Conservation (phyloP, 1,284 basidiomycete species). For the Schizophyllum commune region DNA sequence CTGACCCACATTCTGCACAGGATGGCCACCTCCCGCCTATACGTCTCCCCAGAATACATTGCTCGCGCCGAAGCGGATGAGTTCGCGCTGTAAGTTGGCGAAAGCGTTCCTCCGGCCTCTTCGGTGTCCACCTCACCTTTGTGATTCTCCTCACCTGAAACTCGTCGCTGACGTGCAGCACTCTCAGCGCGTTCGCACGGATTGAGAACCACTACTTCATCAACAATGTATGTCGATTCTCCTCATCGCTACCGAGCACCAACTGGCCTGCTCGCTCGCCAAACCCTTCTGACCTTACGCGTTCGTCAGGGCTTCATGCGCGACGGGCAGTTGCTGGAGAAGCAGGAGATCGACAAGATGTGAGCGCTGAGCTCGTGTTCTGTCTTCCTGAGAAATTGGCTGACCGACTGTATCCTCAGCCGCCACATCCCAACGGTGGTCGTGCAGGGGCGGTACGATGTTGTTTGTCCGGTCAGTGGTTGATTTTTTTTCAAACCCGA, state of each 20-base stretch:
- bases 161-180: constrained; percentile 1
- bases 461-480: constrained; percentile 61
- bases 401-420: constrained; percentile 28
- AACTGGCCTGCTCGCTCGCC: constrained; percentile 1
- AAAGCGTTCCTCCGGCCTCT: neutral
- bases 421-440: constrained; percentile 81
- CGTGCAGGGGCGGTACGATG: constrained; percentile 84
- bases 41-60: constrained; percentile 62
- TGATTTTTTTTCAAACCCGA: neutral
- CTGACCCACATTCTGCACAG: constrained; percentile 25
- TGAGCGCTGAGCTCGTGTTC: constrained; percentile 24
- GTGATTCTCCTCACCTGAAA: constrained; percentile 4
- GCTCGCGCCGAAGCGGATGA: constrained; percentile 66
- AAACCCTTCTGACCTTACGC: constrained; percentile 14
- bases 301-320: constrained; percentile 68
- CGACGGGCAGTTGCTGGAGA: constrained; percentile 82
- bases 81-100: constrained; percentile 60
- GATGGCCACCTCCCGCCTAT: constrained; percentile 74
- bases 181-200: constrained; percentile 70
- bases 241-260: neutral
- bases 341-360: constrained; percentile 89
- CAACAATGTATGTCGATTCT: constrained; percentile 33
- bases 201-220: constrained; percentile 95
- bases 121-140: neutral
- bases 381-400: neutral